Conservation (phyloP, 805 yeast genomes). For the Candida tibetensis region DNA sequence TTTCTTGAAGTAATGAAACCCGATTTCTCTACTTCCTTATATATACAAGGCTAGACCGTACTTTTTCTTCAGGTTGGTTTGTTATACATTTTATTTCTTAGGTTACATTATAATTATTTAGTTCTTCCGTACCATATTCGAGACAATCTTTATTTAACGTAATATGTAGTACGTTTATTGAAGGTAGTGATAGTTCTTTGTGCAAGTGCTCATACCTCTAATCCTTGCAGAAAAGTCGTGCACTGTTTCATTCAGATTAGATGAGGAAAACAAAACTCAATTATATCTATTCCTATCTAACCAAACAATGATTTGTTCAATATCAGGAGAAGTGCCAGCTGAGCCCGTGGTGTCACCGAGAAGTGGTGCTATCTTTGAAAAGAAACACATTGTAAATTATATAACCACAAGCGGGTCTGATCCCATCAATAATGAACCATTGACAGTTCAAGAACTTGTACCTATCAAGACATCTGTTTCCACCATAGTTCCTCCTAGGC, state of each 20-base stretch:
- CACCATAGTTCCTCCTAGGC: conserved; percentile 35
- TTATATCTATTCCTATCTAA: too few species aligned
- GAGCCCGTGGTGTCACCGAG: conserved; percentile 74
- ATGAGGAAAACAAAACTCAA: conserved; percentile 1
- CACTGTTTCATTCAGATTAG: not conserved
- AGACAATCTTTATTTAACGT: not conserved
- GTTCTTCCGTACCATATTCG: too few species aligned
- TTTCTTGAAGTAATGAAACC: too few species aligned
- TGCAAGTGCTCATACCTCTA: too few species aligned
- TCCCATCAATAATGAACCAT: conserved; percentile 68
- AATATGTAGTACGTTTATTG: too few species aligned
- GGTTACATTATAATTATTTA: not conserved
- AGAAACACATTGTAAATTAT: conserved; percentile 55
- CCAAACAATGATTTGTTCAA: conserved; percentile 24
- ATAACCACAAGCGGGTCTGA: conserved; percentile 65
- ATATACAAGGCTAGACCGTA: too few species aligned
- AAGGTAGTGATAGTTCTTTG: too few species aligned
- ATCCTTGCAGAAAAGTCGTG: conserved; percentile 6
- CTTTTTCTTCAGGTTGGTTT: not conserved
- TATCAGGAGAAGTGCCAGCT: conserved; percentile 70
- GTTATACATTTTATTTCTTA: not conserved
- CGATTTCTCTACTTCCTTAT: too few species aligned
- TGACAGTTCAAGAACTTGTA: conserved; percentile 58
- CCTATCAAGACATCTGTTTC: conserved; percentile 21
- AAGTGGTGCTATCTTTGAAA: conserved; percentile 72